phyloP scores from a whole-genome alignment of 345 rosid species.

The Arabis alpina region DNA sequence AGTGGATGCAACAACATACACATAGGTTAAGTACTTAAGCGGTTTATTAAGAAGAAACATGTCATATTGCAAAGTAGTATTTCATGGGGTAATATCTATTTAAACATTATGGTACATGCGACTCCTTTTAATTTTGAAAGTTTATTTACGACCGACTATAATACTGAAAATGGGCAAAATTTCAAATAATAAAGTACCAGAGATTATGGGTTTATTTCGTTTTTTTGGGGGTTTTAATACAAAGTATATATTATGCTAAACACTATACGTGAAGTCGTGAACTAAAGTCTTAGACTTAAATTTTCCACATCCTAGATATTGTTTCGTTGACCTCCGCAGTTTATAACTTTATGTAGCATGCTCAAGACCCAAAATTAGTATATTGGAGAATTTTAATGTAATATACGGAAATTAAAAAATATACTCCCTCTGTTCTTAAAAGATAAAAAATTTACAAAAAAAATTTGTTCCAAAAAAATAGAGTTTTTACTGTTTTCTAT shows the following conservation, averaged over 20 bases:
- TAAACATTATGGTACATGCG: no score
- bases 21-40: no score
- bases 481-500: no score
- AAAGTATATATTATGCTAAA: not conserved
- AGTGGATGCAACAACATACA: no score
- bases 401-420: not conserved
- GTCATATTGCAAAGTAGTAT: no score
- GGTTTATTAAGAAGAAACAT: no score
- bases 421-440: no score
- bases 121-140: no score
- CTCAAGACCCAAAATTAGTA: constrained; percentile 26
- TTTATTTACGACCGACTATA: no score
- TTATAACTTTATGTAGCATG: constrained; percentile 19
- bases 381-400: not conserved
- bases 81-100: no score
- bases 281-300: not conserved
- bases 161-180: not conserved
- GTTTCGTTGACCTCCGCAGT: constrained; percentile 30
- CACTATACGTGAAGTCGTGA: constrained; percentile 9
- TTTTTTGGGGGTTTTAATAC: not conserved
- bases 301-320: constrained; percentile 17
- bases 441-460: no score
- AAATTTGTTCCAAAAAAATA: no score
- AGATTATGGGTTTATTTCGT: constrained; percentile 1
- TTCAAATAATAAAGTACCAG: constrained; percentile 11